Evolutionary conservation across 257 asterid genomes (phyloP).

Genomic region (Primulina tabacum): DNA sequence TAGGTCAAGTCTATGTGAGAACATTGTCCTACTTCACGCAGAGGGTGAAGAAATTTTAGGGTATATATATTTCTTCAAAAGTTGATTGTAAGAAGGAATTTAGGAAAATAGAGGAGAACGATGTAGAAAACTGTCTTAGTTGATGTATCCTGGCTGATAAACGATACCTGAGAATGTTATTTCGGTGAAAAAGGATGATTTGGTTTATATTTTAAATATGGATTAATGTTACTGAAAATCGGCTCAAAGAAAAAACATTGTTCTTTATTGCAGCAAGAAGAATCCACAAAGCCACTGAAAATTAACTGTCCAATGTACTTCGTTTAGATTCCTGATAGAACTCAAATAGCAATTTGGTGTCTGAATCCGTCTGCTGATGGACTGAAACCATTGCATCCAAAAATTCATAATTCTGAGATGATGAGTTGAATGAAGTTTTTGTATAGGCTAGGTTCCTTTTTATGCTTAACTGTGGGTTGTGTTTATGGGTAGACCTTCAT

Average conservation of each 20-base stretch:
- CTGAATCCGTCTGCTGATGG: neutral
- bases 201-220: slow-evolving; percentile 11
- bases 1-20: slow-evolving; percentile 18
- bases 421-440: slow-evolving; percentile 7
- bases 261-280: slow-evolving; percentile 12
- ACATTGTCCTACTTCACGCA: neutral
- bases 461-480: slow-evolving; percentile 15
- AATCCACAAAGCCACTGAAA: slow-evolving; percentile 14
- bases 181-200: neutral
- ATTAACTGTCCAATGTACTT: neutral
- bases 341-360: slow-evolving; percentile 12
- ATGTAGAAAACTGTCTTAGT: neutral
- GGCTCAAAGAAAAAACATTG: neutral
- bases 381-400: slow-evolving; percentile 11
- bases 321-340: slow-evolving; percentile 9
- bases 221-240: slow-evolving; percentile 5
- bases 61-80: neutral
- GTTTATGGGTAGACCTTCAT: slow-evolving; percentile 10
- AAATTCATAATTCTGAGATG: slow-evolving; percentile 18
- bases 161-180: slow-evolving; percentile 1
- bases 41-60: neutral
- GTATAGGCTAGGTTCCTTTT: neutral
- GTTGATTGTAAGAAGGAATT: slow-evolving; percentile 3
- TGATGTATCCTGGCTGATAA: slow-evolving; percentile 5
- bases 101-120: slow-evolving; percentile 18